These are phyloP conservation scores for Skeletonema potamos DNA, from an alignment of 108 stramenopile species.

Conservation along the genomic window DNA sequence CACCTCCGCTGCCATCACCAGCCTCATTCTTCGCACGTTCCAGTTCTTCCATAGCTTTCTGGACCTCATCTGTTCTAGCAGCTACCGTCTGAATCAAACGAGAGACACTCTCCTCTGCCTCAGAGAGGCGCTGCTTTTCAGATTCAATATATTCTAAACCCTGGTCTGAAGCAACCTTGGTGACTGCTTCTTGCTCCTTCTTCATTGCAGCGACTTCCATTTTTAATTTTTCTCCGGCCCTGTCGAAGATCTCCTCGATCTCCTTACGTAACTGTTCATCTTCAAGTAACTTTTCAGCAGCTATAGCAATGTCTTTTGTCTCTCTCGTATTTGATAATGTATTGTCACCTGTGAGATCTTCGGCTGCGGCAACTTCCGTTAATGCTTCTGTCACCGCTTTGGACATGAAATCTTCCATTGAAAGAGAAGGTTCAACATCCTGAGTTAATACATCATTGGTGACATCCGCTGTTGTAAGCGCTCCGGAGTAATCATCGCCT, in stretches of 20 bases:
- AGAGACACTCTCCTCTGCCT: slow-evolving; percentile 39
- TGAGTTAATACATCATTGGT: slow-evolving; percentile 34
- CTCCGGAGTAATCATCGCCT: background rate
- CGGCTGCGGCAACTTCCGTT: slow-evolving; percentile 19
- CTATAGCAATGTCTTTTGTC: slow-evolving; percentile 15
- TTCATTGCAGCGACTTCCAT: slow-evolving; percentile 31
- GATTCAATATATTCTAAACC: slow-evolving; percentile 29
- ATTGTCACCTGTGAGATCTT: background rate
- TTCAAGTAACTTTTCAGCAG: slow-evolving; percentile 16
- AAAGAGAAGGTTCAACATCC: slow-evolving; percentile 32
- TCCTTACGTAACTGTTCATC: slow-evolving; percentile 30
- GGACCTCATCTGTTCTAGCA: slow-evolving; percentile 30
- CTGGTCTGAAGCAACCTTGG: slow-evolving; percentile 21
- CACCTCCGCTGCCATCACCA: slow-evolving; percentile 11
- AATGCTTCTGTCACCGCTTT: slow-evolving; percentile 28
- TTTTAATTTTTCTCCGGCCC: slow-evolving; percentile 28
- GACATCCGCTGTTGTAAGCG: slow-evolving; percentile 35
- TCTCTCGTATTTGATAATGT: background rate
- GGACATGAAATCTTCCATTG: slow-evolving; percentile 40
- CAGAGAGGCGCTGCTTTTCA: slow-evolving; percentile 33
- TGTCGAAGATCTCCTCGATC: slow-evolving; percentile 41
- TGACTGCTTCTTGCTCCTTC: slow-evolving; percentile 35
- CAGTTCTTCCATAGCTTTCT: slow-evolving; percentile 44
- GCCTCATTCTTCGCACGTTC: slow-evolving; percentile 33
- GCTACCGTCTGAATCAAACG: slow-evolving; percentile 41